phyloP scores from a whole-genome alignment of 1,284 basidiomycete species.

The Testicularia cyperi region DNA sequence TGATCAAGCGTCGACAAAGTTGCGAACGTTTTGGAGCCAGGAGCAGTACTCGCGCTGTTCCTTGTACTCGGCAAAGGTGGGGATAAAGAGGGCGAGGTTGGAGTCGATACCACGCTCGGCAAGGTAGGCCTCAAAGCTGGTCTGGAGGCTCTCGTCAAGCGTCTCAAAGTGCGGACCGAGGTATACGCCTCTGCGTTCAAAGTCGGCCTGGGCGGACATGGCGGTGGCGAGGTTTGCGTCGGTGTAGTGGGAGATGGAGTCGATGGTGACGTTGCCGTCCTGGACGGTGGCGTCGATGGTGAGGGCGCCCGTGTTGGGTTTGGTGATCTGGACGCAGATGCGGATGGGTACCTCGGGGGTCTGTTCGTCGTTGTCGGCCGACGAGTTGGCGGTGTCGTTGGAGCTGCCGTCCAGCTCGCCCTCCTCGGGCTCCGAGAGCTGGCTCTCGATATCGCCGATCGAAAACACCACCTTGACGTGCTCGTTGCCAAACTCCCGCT shows the following conservation, averaged over 20 bases:
- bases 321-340: slow-evolving; percentile 78
- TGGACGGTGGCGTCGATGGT: slow-evolving; percentile 61
- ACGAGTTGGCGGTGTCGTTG: too few species aligned
- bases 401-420: slow-evolving; percentile 63
- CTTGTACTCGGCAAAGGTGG: slow-evolving; percentile 59
- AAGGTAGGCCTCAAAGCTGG: slow-evolving; percentile 79
- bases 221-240: slow-evolving; percentile 74
- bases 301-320: slow-evolving; percentile 64
- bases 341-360: slow-evolving; percentile 68
- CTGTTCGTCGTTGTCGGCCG: slow-evolving; percentile 26
- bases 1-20: slow-evolving; percentile 73
- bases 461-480: slow-evolving; percentile 60
- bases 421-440: slow-evolving; percentile 38
- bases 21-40: slow-evolving; percentile 83
- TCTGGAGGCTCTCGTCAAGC: slow-evolving; percentile 81
- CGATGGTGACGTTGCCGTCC: slow-evolving; percentile 77
- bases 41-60: slow-evolving; percentile 73
- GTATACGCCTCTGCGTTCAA: slow-evolving; percentile 85
- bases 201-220: slow-evolving; percentile 84
- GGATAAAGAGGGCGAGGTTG: slow-evolving; percentile 66
- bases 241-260: slow-evolving; percentile 84
- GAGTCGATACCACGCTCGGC: slow-evolving; percentile 85
- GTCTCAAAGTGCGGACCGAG: slow-evolving; percentile 92
- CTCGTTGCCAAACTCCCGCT: slow-evolving; percentile 87
- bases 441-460: slow-evolving; percentile 55